A percentile compares a stretch with the other conserved stretches of the same genome.
Conservation (phyloP, 75 land plant genomes). For the Chamaecyparis obtusa region DNA sequence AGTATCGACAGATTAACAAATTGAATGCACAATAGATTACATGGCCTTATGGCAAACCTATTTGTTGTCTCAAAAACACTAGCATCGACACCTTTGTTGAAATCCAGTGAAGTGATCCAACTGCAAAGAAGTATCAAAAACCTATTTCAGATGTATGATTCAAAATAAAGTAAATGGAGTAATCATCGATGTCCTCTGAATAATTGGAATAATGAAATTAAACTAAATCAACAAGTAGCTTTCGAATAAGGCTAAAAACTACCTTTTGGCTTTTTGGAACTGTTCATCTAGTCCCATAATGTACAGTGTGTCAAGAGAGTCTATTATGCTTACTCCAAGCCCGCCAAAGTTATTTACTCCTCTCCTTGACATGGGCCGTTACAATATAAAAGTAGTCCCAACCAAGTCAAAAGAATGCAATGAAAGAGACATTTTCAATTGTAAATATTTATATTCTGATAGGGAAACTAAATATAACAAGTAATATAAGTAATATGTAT, state of each 20-base stretch:
- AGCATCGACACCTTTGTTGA: conserved; percentile 86
- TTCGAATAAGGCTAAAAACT: conserved; percentile 25
- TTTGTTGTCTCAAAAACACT: conserved; percentile 99
- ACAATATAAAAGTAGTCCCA: neutral
- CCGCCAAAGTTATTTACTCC: conserved; percentile 96
- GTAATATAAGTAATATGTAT: neutral
- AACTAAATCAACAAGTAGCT: neutral
- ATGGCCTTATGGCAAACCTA: conserved; percentile 48
- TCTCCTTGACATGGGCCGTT: conserved; percentile 75
- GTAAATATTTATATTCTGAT: neutral
- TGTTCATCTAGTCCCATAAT: conserved; percentile 91
- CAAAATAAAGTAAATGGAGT: neutral
- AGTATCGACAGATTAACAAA: neutral
- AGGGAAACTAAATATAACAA: neutral
- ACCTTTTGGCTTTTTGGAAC: conserved; percentile 89
- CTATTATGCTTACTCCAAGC: conserved; percentile 91
- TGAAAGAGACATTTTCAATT: neutral
- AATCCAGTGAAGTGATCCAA: conserved; percentile 91
- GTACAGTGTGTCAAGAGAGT: conserved; percentile 90
- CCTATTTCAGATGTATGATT: neutral
- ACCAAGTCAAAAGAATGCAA: neutral
- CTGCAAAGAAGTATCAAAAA: conserved; percentile 37
- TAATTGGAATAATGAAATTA: conserved; percentile 2
- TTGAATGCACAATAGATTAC: neutral
- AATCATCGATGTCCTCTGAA: neutral